These are phyloP conservation scores for Agaricus sinodeliciosus DNA, from an alignment of 768 basidiomycete species.

Conservation along the genomic window DNA sequence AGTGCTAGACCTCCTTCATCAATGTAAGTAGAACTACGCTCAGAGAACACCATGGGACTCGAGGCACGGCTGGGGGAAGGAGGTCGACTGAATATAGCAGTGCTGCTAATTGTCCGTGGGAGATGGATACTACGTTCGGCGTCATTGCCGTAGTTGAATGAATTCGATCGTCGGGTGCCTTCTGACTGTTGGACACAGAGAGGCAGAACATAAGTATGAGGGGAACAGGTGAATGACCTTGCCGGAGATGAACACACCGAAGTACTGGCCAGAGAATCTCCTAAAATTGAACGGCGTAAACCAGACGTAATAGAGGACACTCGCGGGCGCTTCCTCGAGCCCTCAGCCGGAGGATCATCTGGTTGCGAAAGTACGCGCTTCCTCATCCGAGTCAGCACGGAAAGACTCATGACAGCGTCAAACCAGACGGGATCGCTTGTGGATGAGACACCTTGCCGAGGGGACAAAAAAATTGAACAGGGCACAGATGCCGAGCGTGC, in stretches of 20 bases:
- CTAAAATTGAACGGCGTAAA: slow-evolving; percentile 9
- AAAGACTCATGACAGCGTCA: slow-evolving; percentile 7
- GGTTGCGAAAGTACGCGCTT: slow-evolving; percentile 28
- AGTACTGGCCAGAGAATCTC: slow-evolving; percentile 1
- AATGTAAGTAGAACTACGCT: slow-evolving; percentile 19
- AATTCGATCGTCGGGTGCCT: slow-evolving; percentile 1
- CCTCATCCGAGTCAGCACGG: slow-evolving; percentile 16
- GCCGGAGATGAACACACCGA: neutral
- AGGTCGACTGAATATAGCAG: slow-evolving; percentile 10
- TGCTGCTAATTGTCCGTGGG: slow-evolving; percentile 10
- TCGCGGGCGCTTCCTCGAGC: slow-evolving; percentile 23
- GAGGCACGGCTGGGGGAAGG: slow-evolving; percentile 13
- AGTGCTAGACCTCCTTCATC: slow-evolving; percentile 22
- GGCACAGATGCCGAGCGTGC: neutral
- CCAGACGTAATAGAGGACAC: slow-evolving; percentile 18
- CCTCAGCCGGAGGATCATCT: slow-evolving; percentile 19
- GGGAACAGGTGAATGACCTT: neutral
- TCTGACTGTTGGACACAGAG: neutral
- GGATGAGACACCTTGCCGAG: neutral
- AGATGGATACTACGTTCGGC: slow-evolving; percentile 10
- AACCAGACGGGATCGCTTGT: neutral
- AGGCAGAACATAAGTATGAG: neutral
- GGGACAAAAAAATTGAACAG: neutral
- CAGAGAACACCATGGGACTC: slow-evolving; percentile 14
- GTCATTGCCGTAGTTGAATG: slow-evolving; percentile 9